Evolutionary conservation across 495 filamentous ascomycete genomes (phyloP), one percentile per base, ranked within the genome.

Genomic region (Penicillium antarcticum): DNA sequence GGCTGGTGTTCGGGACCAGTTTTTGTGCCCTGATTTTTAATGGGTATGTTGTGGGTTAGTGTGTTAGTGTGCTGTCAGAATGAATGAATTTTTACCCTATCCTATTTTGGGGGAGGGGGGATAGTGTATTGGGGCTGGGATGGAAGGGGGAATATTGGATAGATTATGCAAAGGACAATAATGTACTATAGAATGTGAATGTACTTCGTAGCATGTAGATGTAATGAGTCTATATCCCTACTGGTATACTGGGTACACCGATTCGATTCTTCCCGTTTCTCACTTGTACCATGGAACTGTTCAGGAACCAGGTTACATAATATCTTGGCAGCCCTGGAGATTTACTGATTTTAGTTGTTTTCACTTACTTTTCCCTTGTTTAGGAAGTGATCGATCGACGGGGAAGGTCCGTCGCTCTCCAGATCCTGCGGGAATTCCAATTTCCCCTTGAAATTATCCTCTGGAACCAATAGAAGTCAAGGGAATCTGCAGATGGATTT

Each of bases 221-320:
- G n/a, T n/a, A n/a, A n/a, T n/a, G n/a, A n/a, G n/a, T n/a, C n/a
- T n/a, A n/a, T n/a, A n/a, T n/a, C n/a, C n/a, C n/a, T n/a, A n/a
- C n/a, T n/a, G n/a, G n/a, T n/a, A n/a, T n/a, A n/a, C n/a, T n/a
- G n/a, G n/a, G n/a, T n/a, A n/a, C n/a, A n/a, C n/a, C n/a, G 26
- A 29, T 2, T 1, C 26, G 29, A 45, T 49, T 49, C 47, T 49
- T 49, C 47, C 47, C 47, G 47, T 29, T 49, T 49, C 47, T 42
- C 32, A 17, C 29, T 21, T 41, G 41, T 29, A 34, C 40, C 39
- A 52, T 42, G 34, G 42, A 52, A 49, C 48, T 33, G 33, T 24
- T 34, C 47, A 49, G 47, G 47, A 46, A 40, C 32, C 43, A 46
- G 16, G 48, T 62, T 65, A 65, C 61, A 56, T 62, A 62, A 65